Evolutionary conservation across 805 yeast genomes (phyloP).

Genomic region (Starmerella bombi): DNA sequence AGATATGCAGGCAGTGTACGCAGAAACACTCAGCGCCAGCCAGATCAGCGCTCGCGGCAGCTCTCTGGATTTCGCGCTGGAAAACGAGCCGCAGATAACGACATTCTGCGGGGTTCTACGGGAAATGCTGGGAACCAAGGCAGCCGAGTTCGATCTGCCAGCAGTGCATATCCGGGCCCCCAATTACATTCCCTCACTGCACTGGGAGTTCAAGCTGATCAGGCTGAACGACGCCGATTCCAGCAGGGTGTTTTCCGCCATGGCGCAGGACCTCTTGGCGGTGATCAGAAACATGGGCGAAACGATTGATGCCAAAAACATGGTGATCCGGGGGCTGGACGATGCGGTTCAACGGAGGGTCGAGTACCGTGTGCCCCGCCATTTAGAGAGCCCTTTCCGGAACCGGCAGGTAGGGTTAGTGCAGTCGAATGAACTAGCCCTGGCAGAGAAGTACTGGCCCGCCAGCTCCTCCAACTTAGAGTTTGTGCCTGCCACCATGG

Average conservation of each 20-base stretch:
- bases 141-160: neutral
- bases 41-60: conserved; percentile 7
- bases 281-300: conserved; percentile 1
- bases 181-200: neutral
- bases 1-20: conserved; percentile 1
- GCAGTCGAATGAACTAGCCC: no score
- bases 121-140: neutral
- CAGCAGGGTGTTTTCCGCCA: neutral
- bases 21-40: conserved; percentile 1
- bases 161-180: neutral
- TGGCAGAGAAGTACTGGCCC: no score
- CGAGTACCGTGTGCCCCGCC: conserved; percentile 5
- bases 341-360: conserved; percentile 9
- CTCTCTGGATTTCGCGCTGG: conserved; percentile 6
- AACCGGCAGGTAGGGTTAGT: no score
- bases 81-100: conserved; percentile 2
- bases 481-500: no score
- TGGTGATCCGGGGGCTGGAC: conserved; percentile 7
- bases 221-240: neutral
- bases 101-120: conserved; percentile 1
- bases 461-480: no score
- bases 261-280: neutral
- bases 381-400: conserved; percentile 1
- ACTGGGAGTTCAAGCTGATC: conserved; percentile 4
- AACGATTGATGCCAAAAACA: neutral